Evolutionary conservation across 2,329 filamentous ascomycete genomes (phyloP), one percentile per base, ranked within the genome.

Genomic region (Pyrenochaeta sp.): DNA sequence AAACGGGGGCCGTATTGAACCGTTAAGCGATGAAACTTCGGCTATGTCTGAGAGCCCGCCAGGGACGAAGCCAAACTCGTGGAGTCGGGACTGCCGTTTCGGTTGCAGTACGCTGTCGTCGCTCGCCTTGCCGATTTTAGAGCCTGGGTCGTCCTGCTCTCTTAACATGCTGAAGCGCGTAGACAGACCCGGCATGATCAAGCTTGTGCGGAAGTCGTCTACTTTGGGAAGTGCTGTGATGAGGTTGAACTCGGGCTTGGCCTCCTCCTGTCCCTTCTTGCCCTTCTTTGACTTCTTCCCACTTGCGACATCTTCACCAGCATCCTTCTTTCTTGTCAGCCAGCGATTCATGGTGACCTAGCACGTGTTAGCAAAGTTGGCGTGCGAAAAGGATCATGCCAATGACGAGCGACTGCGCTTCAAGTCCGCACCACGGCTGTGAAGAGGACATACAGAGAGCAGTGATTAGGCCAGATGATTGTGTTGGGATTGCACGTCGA

Each of bases 111-210:
- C 93, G 66, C 93, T 97, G 77, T 97, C 94, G 73, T 98, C 94
- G 77, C 91, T 95, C 15, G 94, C 94, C 78, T 98, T 97, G 56
- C 94, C 94, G 32, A 97, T 85, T 75, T 93, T 91, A 1, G 92
- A 94, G 61, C 83, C 90, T 1, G 94, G 94, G 71, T 97, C 93
- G 75, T 97, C 93, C 76, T 97, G 94, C 77, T 97, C 94, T 70
- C 92, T 85, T 32, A 98, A 82, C 94, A 98, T 98, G 67, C 94
- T 98, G 77, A 99, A 99, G 6, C 95, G 89, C 12, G 93, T 92
- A 0, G 94, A 98, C 4, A 99, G 84, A 42, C 93, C 94, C 0
- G 92, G 93, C 94, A 99, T 96, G 61, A 99, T 83, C 57, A 99
- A 81, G 82, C 95, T 98, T 3, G 95, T 99, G 56, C 95, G 88